A percentile compares a stretch with the other conserved stretches of the same genome.
phyloP scores from a whole-genome alignment of 2,329 filamentous ascomycete genomes.

The Lachnellula willkommii region DNA sequence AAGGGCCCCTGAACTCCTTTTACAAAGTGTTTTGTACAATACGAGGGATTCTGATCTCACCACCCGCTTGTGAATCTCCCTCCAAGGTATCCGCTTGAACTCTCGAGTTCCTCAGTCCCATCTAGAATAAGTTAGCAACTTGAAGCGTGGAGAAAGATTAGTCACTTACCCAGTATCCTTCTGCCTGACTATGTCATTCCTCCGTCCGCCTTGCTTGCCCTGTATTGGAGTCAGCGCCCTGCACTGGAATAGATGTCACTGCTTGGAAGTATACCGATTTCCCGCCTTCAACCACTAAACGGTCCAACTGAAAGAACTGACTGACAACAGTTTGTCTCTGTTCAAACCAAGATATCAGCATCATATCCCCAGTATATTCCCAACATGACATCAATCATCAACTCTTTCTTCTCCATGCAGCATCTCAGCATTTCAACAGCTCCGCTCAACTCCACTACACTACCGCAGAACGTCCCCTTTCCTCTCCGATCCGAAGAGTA shows the following conservation, averaged over 20 bases:
- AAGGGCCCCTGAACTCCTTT: background rate
- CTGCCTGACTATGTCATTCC: constrained; percentile 64
- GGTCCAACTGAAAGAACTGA: constrained; percentile 89
- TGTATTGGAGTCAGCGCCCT: constrained; percentile 28
- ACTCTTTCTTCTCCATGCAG: background rate
- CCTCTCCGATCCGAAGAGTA: background rate
- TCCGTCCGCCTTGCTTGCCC: constrained; percentile 66
- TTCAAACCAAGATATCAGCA: constrained; percentile 11
- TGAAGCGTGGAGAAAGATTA: background rate
- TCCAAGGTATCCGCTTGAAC: background rate
- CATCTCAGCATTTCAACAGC: background rate
- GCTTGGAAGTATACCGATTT: constrained; percentile 54
- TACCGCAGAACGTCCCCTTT: background rate
- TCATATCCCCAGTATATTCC: background rate
- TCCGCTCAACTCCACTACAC: background rate
- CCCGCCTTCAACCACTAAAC: constrained; percentile 85
- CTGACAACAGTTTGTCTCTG: constrained; percentile 94
- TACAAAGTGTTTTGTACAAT: background rate
- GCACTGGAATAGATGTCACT: background rate
- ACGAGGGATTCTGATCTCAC: background rate
- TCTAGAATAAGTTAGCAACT: constrained; percentile 18
- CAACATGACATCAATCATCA: background rate
- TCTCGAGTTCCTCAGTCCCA: constrained; percentile 28
- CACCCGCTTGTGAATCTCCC: background rate
- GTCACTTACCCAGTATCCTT: constrained; percentile 69